These are phyloP conservation scores for Verticillium klebahnii DNA, from an alignment of 2,329 filamentous ascomycete species.

Conservation along the genomic window DNA sequence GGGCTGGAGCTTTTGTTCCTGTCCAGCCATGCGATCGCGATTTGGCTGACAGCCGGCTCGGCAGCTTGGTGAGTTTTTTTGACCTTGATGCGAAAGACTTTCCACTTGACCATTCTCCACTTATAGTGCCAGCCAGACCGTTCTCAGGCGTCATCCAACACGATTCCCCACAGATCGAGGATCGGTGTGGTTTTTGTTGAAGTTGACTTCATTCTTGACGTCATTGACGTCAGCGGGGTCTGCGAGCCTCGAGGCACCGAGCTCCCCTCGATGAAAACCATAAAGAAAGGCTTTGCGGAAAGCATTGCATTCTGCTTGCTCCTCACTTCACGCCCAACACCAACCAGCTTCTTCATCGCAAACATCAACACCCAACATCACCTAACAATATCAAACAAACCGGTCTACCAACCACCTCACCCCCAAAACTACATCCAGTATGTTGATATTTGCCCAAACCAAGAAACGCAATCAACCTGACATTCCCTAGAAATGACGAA, in stretches of 20 bases:
- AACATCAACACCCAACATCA: too few relatives aligned
- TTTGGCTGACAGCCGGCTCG: not conserved
- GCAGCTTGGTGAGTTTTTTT: not conserved
- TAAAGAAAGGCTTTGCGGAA: not conserved
- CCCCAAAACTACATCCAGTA: not conserved
- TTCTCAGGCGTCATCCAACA: not conserved
- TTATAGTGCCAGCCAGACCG: not conserved
- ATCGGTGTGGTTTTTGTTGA: conserved; percentile 5
- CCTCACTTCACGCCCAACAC: too few relatives aligned
- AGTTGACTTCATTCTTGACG: conserved; percentile 12
- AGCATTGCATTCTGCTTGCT: too few relatives aligned
- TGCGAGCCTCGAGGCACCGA: not conserved
- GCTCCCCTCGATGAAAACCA: not conserved
- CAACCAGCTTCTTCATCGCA: not conserved
- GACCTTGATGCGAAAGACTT: not conserved
- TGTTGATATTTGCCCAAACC: not conserved
- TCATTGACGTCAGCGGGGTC: conserved; percentile 13
- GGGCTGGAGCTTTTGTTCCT: conserved; percentile 5
- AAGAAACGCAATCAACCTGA: not conserved
- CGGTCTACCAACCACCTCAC: not conserved
- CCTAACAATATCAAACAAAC: too few relatives aligned
- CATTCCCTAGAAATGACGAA: conserved; percentile 1
- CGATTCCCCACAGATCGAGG: conserved; percentile 7
- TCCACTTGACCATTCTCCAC: conserved; percentile 4
- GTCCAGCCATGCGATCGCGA: conserved; percentile 1